Conservation (phyloP, 2,329 filamentous ascomycete genomes). For the Daldinia sp. region DNA sequence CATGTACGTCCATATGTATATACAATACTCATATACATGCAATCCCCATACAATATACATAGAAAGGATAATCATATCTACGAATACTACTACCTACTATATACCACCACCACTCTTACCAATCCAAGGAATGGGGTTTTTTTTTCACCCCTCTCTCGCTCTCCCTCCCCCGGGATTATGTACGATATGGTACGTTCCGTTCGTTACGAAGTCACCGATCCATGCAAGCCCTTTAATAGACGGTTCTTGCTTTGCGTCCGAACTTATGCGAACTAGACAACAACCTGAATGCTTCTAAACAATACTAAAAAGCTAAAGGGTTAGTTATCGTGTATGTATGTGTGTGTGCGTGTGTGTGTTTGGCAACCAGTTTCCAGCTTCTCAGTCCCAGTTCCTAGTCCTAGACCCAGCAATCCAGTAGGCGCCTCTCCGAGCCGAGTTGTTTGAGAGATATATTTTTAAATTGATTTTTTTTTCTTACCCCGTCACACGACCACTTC, state of each 20-base stretch:
- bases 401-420: constrained; percentile 3
- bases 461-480: neutral
- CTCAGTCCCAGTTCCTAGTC: neutral
- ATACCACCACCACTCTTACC: constrained; percentile 30
- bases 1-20: neutral
- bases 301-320: neutral
- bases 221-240: constrained; percentile 38
- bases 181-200: constrained; percentile 21
- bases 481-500: constrained; percentile 40
- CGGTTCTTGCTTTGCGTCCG: constrained; percentile 37
- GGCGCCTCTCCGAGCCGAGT: constrained; percentile 9
- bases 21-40: neutral
- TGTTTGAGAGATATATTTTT: too few relatives aligned
- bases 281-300: constrained; percentile 3
- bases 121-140: constrained; percentile 36
- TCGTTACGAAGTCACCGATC: constrained; percentile 44
- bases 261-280: constrained; percentile 37
- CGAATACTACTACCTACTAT: neutral
- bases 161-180: constrained; percentile 26
- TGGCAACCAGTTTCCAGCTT: neutral
- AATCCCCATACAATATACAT: neutral
- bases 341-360: neutral
- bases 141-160: constrained; percentile 10
- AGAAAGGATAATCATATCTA: neutral
- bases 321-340: constrained; percentile 13